Evolutionary conservation across 441 rosid species (phyloP).

Genomic region (Geranium incanum): DNA sequence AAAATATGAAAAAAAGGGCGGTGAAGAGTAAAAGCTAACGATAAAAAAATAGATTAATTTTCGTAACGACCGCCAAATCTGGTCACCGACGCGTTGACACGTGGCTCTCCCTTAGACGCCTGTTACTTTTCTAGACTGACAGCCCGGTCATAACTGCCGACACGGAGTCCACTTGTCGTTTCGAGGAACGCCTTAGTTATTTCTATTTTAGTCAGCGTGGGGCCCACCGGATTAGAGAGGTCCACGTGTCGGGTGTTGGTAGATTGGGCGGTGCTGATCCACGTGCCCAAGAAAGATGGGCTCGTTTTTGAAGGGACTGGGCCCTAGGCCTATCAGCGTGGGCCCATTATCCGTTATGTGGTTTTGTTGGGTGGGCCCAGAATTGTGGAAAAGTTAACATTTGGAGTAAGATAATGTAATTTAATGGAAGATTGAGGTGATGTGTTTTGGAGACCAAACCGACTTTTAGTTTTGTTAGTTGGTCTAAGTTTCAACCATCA

Average conservation of each 20-base stretch:
- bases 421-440: background rate
- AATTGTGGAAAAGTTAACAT: background rate
- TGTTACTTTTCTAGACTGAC: background rate
- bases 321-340: background rate
- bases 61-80: background rate
- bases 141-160: background rate
- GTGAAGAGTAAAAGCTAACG: background rate
- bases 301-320: background rate
- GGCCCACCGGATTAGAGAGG: background rate
- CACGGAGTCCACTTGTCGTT: too few species aligned
- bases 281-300: background rate
- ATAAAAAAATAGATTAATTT: background rate
- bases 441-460: background rate
- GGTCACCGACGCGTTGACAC: background rate
- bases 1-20: background rate
- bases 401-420: background rate
- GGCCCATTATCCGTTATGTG: too few species aligned
- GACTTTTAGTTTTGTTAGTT: conserved; percentile 2
- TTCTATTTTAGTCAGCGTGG: background rate
- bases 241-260: background rate
- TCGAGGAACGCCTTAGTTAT: too few species aligned
- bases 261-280: background rate
- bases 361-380: too few species aligned
- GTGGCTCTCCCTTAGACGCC: background rate
- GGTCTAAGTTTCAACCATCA: background rate